Evolutionary conservation across 441 rosid genomes (phyloP).

Genomic region (Bocquillonia castaneifolia): DNA sequence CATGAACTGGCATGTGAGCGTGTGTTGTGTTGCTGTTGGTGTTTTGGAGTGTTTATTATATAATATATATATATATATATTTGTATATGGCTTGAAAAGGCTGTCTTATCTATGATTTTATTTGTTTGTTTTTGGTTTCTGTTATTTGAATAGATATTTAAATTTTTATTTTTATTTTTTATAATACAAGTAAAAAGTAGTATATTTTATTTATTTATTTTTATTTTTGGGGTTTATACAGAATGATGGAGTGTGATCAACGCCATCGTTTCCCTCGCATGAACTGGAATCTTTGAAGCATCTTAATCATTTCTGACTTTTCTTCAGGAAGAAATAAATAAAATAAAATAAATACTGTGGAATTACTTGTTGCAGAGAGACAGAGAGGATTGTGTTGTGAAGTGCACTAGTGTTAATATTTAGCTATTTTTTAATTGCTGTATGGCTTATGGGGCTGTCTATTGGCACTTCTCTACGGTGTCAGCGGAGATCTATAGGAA

Average conservation of each 20-base stretch:
- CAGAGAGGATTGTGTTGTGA: too few species aligned
- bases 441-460: not conserved
- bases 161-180: not conserved
- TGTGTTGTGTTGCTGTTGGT: not conserved
- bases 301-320: constrained; percentile 3
- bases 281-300: constrained; percentile 32
- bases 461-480: constrained; percentile 9
- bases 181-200: too few species aligned
- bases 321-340: not conserved
- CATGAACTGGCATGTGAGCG: too few species aligned
- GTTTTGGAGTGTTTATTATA: too few species aligned
- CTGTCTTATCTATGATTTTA: constrained; percentile 26
- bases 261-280: constrained; percentile 43
- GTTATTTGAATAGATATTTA: constrained; percentile 9
- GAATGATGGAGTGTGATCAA: constrained; percentile 40
- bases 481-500: constrained; percentile 36
- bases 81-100: constrained; percentile 22
- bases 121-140: constrained; percentile 12
- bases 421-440: too few species aligned
- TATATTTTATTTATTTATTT: not conserved
- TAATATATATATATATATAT: too few species aligned
- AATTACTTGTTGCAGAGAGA: too few species aligned
- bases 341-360: not conserved
- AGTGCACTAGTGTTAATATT: too few species aligned
- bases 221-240: constrained; percentile 17